A percentile compares a stretch with the other conserved stretches of the same genome.
phyloP scores from a whole-genome alignment of 768 basidiomycete genomes.

The Termitomyces sp. region DNA sequence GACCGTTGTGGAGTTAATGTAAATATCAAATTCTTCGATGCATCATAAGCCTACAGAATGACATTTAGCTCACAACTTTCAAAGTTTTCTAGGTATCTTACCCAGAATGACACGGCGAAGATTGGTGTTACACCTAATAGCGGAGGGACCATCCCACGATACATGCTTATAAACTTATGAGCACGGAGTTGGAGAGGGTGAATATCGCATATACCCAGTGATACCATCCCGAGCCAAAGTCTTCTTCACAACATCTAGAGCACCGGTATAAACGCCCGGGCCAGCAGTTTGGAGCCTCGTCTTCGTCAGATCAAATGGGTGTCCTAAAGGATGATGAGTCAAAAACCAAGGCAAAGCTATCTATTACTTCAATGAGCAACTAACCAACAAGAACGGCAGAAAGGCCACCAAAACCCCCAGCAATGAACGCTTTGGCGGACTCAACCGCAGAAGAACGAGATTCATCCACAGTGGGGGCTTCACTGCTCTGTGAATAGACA shows the following conservation, averaged over 20 bases:
- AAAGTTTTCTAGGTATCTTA: constrained; percentile 26
- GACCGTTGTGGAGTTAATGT: constrained; percentile 73
- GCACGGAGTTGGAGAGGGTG: background rate
- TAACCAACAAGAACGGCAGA: constrained; percentile 85
- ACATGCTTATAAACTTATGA: constrained; percentile 45
- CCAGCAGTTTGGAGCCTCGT: constrained; percentile 92
- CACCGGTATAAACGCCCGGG: constrained; percentile 85
- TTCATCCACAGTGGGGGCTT: constrained; percentile 30
- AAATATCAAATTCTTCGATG: constrained; percentile 83
- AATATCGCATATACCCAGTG: constrained; percentile 53
- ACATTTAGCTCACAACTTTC: background rate
- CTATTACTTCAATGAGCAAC: constrained; percentile 21
- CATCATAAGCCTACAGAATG: constrained; percentile 74
- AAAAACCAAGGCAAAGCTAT: background rate
- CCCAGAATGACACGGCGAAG: constrained; percentile 98
- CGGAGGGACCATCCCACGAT: constrained; percentile 92
- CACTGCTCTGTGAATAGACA: constrained; percentile 22
- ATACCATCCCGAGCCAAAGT: constrained; percentile 88
- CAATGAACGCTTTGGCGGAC: constrained; percentile 77
- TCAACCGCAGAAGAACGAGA: constrained; percentile 36
- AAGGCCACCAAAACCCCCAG: constrained; percentile 90
- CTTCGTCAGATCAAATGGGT: constrained; percentile 97
- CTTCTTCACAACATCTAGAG: constrained; percentile 90
- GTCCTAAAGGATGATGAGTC: constrained; percentile 44
- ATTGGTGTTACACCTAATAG: constrained; percentile 95